A percentile compares a stretch with the other conserved stretches of the same genome.
Conservation (phyloP, 164 flowering plant genomes). For the Malania oleifera region DNA sequence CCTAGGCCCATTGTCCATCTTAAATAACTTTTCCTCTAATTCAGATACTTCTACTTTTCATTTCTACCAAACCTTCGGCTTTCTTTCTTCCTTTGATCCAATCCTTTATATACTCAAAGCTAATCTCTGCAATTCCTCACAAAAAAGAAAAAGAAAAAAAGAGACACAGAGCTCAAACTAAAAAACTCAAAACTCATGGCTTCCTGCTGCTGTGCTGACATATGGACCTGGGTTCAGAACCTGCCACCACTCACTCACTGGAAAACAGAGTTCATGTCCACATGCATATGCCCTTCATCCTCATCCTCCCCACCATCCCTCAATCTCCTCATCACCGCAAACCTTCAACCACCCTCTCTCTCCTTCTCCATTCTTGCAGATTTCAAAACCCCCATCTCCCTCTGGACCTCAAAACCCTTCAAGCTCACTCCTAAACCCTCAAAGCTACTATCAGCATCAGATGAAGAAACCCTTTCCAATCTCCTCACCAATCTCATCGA, state of each 20-base stretch:
- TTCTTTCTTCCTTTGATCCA: too few species aligned
- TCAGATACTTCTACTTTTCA: too few species aligned
- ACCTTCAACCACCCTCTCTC: constrained; percentile 24
- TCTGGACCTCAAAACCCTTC: constrained; percentile 73
- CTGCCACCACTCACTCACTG: constrained; percentile 65
- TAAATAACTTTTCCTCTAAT: too few species aligned
- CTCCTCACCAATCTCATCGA: constrained; percentile 44
- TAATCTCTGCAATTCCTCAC: background rate
- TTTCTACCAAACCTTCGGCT: too few species aligned
- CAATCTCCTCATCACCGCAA: constrained; percentile 39
- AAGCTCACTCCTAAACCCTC: constrained; percentile 18
- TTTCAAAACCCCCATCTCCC: constrained; percentile 50
- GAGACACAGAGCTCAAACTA: background rate
- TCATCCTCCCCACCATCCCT: constrained; percentile 49
- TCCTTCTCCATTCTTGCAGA: constrained; percentile 52
- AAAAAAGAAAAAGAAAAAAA: background rate
- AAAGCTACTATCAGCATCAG: constrained; percentile 25
- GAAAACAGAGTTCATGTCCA: constrained; percentile 45
- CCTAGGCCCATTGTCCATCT: too few species aligned
- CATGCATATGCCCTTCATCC: constrained; percentile 48
- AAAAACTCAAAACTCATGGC: constrained; percentile 31
- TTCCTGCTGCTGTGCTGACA: constrained; percentile 42
- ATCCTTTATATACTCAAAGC: too few species aligned
- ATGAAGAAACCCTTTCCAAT: constrained; percentile 26
- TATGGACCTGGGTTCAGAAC: constrained; percentile 64